Percentiles rank a stretch among this genome's conserved stretches.
Evolutionary conservation across 2,329 filamentous ascomycete species (phyloP).

Genomic region (Fusarium nygamai): DNA sequence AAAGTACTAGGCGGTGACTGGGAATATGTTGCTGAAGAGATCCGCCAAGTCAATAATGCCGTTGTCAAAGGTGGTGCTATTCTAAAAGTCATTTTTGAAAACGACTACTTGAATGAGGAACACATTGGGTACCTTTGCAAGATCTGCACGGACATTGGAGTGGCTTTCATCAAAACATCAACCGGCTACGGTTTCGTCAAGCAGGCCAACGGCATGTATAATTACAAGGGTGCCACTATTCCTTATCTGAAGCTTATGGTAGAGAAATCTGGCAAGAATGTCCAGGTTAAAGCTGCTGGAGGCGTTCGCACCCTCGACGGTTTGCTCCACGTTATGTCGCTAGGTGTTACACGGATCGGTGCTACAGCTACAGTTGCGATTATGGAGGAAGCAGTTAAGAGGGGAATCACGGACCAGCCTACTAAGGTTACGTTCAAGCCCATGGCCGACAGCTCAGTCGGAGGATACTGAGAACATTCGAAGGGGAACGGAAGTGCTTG

Average conservation of each 20-base stretch:
- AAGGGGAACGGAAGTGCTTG: fast-evolving
- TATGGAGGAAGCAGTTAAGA: constrained; percentile 61
- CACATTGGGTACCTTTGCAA: constrained; percentile 63
- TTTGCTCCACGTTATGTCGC: constrained; percentile 61
- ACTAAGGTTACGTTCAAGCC: constrained; percentile 19
- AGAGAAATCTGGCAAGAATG: constrained; percentile 51
- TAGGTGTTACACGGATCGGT: constrained; percentile 66
- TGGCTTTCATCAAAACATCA: constrained; percentile 69
- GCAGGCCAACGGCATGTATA: constrained; percentile 59
- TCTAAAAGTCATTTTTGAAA: constrained; percentile 72
- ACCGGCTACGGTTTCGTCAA: constrained; percentile 71
- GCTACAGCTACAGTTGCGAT: constrained; percentile 65
- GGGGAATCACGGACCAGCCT: constrained; percentile 55
- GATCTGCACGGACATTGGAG: constrained; percentile 61
- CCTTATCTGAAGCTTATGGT: constrained; percentile 65
- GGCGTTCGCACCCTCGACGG: constrained; percentile 67
- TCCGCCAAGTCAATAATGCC: constrained; percentile 59
- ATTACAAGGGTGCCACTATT: constrained; percentile 63
- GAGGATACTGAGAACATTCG: neutral
- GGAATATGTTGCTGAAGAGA: constrained; percentile 64
- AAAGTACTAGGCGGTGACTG: constrained; percentile 66
- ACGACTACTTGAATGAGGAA: constrained; percentile 62
- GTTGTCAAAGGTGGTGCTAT: constrained; percentile 56
- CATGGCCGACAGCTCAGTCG: neutral
- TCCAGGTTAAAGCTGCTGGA: constrained; percentile 66